These are phyloP conservation scores for Luvunga scandens DNA, from an alignment of 345 rosid species.

Conservation along the genomic window DNA sequence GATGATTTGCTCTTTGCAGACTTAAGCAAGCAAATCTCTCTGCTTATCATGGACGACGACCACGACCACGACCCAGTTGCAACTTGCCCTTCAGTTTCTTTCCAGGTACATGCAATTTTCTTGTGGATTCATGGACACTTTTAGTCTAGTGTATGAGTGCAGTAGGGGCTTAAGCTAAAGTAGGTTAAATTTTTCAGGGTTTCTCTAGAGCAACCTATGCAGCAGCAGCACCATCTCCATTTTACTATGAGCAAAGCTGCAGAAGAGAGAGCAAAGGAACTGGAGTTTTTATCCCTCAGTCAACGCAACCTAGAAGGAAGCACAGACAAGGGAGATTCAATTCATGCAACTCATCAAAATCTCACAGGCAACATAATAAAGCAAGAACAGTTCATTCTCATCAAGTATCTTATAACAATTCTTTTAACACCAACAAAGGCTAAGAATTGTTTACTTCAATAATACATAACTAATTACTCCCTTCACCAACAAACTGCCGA, in stretches of 20 bases:
- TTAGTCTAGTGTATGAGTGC: background rate
- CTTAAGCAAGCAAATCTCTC: conserved; percentile 86
- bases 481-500: conserved; percentile 13
- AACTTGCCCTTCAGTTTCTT: conserved; percentile 53
- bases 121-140: background rate
- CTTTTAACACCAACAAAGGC: conserved; percentile 39
- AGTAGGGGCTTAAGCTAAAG: background rate
- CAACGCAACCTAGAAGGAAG: conserved; percentile 68
- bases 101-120: conserved; percentile 45
- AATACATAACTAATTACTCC: conserved; percentile 20
- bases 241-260: conserved; percentile 40
- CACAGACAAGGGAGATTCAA: conserved; percentile 55
- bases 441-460: conserved; percentile 10
- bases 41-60: conserved; percentile 92
- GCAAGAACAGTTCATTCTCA: conserved; percentile 38
- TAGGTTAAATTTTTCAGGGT: conserved; percentile 34
- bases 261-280: conserved; percentile 82
- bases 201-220: conserved; percentile 43
- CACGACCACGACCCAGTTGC: conserved; percentile 53
- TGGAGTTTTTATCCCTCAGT: conserved; percentile 82
- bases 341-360: conserved; percentile 44
- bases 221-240: conserved; percentile 39
- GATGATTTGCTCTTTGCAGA: conserved; percentile 92
- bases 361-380: conserved; percentile 38
- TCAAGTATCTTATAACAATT: conserved; percentile 27